Evolutionary conservation across 108 stramenopile species (phyloP).

Genomic region (Cyclotella sp.): DNA sequence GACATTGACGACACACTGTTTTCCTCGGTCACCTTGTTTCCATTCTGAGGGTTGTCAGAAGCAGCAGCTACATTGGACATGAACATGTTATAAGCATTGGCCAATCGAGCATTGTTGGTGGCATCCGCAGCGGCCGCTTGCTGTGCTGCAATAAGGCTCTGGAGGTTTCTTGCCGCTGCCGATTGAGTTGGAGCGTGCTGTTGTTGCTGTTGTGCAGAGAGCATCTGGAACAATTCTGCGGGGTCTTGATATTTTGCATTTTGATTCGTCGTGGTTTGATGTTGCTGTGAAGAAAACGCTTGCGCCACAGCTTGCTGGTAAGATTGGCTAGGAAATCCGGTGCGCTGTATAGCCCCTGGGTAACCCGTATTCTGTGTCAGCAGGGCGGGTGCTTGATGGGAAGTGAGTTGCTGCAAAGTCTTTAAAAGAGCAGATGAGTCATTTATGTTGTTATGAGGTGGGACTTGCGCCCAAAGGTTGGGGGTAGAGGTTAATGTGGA

Average conservation of each 20-base stretch:
- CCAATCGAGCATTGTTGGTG: neutral
- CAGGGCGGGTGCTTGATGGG: neutral
- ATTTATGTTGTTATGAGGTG: neutral
- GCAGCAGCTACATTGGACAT: neutral
- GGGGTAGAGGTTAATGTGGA: neutral
- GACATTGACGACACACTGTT: neutral
- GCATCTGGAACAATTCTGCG: neutral
- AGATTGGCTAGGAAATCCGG: no score
- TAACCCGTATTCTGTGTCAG: neutral
- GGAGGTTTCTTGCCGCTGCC: neutral
- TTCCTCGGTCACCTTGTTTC: neutral
- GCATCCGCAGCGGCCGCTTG: neutral
- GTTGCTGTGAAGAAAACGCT: neutral
- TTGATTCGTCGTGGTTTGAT: neutral
- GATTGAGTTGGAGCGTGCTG: neutral
- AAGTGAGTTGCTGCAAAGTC: neutral
- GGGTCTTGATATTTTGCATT: neutral
- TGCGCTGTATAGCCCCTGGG: neutral
- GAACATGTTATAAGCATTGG: neutral
- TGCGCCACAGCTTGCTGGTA: no score
- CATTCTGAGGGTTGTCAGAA: neutral
- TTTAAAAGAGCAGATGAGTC: slow-evolving; percentile 1
- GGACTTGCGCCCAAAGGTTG: neutral
- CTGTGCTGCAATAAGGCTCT: slow-evolving; percentile 4
- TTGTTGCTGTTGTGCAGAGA: neutral